Evolutionary conservation across 768 basidiomycete genomes (phyloP).

Genomic region (Russula virescens): DNA sequence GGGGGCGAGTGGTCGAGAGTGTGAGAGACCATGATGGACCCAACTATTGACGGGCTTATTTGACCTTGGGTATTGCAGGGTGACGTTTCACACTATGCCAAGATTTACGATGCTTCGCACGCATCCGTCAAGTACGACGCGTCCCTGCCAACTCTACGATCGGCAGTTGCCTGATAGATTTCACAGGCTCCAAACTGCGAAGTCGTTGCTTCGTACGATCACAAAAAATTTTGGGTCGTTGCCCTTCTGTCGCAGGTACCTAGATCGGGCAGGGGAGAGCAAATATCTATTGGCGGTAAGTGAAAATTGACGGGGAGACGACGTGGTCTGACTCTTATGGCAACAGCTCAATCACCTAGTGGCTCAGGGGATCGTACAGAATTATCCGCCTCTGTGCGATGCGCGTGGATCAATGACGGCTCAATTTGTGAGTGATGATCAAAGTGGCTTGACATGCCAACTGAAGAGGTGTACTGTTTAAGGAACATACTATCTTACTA

Average conservation of each 20-base stretch:
- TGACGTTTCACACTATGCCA: slow-evolving; percentile 91
- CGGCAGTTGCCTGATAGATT: slow-evolving; percentile 7
- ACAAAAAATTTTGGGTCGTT: slow-evolving; percentile 91
- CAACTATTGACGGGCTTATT: background rate
- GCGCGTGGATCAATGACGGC: slow-evolving; percentile 86
- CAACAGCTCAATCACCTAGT: slow-evolving; percentile 84
- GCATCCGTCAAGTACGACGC: slow-evolving; percentile 65
- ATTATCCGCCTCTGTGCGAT: slow-evolving; percentile 91
- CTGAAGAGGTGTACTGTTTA: background rate
- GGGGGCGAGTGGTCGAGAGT: slow-evolving; percentile 79
- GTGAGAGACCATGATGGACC: slow-evolving; percentile 36
- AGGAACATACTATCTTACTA: slow-evolving; percentile 84
- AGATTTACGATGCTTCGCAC: slow-evolving; percentile 59
- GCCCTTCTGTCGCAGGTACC: slow-evolving; percentile 92
- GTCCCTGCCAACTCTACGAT: background rate
- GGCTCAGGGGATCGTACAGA: slow-evolving; percentile 78
- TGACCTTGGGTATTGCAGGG: slow-evolving; percentile 45
- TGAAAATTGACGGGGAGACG: slow-evolving; percentile 15
- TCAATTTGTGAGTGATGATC: slow-evolving; percentile 59
- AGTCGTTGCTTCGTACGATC: slow-evolving; percentile 80
- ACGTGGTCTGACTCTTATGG: background rate
- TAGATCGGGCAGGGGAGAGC: slow-evolving; percentile 88
- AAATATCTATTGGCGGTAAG: slow-evolving; percentile 86
- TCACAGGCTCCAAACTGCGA: slow-evolving; percentile 72
- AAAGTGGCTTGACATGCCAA: background rate